Conservation (phyloP, 257 asterid species). For the Leonotis leonurus region DNA sequence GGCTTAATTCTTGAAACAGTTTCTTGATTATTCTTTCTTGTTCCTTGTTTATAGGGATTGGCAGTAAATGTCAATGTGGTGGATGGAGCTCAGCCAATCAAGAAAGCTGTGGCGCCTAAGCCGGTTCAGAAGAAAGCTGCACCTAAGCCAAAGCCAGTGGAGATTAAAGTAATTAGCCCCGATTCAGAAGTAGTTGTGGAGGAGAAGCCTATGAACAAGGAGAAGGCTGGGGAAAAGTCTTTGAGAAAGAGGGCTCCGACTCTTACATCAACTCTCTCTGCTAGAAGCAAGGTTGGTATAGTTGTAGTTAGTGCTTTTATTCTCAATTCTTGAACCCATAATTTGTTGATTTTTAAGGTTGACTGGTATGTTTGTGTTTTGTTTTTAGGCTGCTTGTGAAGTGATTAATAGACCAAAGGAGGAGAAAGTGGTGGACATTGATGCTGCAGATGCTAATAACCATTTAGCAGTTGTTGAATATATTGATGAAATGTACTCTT, state of each 20-base stretch:
- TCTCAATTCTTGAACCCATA: not conserved
- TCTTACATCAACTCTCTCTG: conserved; percentile 73
- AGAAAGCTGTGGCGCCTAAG: conserved; percentile 33
- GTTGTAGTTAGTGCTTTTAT: not conserved
- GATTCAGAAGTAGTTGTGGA: conserved; percentile 30
- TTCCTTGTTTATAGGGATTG: conserved; percentile 29
- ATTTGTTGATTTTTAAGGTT: not conserved
- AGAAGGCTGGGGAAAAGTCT: too few relatives aligned
- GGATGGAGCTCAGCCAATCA: conserved; percentile 29
- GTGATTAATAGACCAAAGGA: conserved; percentile 35
- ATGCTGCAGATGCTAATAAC: conserved; percentile 65
- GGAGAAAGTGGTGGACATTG: conserved; percentile 60
- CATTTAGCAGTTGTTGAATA: conserved; percentile 82
- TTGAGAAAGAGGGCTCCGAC: conserved; percentile 52
- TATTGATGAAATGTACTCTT: conserved; percentile 74
- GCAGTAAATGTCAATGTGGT: conserved; percentile 28
- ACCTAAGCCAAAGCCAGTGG: conserved; percentile 50
- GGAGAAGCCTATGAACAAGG: too few relatives aligned
- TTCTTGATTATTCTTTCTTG: not conserved
- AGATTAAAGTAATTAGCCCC: conserved; percentile 50
- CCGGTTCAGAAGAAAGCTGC: conserved; percentile 44
- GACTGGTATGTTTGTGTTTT: conserved; percentile 14
- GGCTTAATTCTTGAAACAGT: not conserved
- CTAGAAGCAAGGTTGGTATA: conserved; percentile 66
- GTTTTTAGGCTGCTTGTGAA: conserved; percentile 69